Conservation (phyloP, 2,329 filamentous ascomycete species). For the Sarocladiaceae sp. region DNA sequence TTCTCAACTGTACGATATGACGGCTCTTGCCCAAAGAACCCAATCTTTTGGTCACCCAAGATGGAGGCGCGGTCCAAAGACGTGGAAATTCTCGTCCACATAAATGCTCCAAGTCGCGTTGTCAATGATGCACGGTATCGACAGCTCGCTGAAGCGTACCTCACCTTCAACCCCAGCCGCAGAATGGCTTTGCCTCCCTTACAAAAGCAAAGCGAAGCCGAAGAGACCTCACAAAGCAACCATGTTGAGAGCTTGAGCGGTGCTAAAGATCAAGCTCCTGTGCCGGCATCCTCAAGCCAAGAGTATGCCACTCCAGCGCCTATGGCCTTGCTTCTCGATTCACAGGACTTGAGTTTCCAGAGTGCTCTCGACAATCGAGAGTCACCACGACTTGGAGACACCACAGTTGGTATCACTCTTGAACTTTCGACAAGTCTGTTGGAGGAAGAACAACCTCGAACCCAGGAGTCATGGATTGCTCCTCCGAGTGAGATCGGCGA, state of each 20-base stretch:
- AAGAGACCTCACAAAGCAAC: too few species aligned
- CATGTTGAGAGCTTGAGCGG: too few species aligned
- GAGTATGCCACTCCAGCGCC: constrained; percentile 13
- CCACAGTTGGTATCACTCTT: background rate
- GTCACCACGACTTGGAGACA: constrained; percentile 22
- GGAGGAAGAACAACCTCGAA: constrained; percentile 1
- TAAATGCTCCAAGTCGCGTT: constrained; percentile 44
- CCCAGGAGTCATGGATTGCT: constrained; percentile 34
- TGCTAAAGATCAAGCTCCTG: too few species aligned
- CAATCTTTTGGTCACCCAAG: background rate
- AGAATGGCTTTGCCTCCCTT: background rate
- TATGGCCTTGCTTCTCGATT: constrained; percentile 19
- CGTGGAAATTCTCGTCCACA: constrained; percentile 53
- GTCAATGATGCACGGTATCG: constrained; percentile 46
- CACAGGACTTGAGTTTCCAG: constrained; percentile 38
- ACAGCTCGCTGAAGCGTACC: constrained; percentile 45
- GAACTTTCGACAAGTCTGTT: background rate
- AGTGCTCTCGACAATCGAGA: constrained; percentile 41
- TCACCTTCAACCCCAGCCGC: constrained; percentile 38
- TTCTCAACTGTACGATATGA: background rate
- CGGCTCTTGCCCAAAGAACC: background rate
- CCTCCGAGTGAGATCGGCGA: constrained; percentile 51
- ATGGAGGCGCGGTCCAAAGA: constrained; percentile 25
- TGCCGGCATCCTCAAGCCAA: constrained; percentile 12
- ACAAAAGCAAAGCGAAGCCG: too few species aligned